These are phyloP conservation scores for Plasmodium gonderi DNA, from an alignment of 169 alveolate genomes.

Conservation along the genomic window DNA sequence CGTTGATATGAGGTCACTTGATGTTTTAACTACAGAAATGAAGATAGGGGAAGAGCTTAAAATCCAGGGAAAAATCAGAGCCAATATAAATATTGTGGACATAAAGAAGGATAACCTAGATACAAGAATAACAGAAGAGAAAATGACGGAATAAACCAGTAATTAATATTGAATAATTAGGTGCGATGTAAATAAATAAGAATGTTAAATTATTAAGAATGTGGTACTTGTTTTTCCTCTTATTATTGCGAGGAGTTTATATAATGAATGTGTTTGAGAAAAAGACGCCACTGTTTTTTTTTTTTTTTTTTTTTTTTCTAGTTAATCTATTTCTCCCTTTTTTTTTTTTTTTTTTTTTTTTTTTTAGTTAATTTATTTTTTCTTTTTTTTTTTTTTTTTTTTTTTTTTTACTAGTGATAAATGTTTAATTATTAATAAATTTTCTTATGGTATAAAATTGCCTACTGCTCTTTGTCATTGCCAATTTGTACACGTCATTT, in stretches of 20 bases:
- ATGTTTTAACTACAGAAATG: not conserved
- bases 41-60: not conserved
- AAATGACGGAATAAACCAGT: not conserved
- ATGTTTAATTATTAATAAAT: not conserved
- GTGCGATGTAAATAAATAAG: not conserved
- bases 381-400: not conserved
- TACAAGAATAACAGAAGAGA: not conserved
- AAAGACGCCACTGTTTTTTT: not conserved
- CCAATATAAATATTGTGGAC: not conserved
- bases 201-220: not conserved
- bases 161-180: not conserved
- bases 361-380: not conserved
- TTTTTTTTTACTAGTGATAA: not conserved
- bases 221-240: not conserved
- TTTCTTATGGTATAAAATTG: not conserved
- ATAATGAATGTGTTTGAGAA: not conserved
- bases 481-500: not conserved
- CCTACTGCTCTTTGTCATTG: not conserved
- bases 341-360: not conserved
- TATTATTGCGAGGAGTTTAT: not conserved
- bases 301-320: not conserved
- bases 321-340: not conserved
- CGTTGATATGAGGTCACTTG: not conserved
- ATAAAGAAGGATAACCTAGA: not conserved
- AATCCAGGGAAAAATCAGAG: not conserved